Evolutionary conservation across 495 filamentous ascomycete genomes (phyloP).

Genomic region (Massariosphaeria phaeospora): DNA sequence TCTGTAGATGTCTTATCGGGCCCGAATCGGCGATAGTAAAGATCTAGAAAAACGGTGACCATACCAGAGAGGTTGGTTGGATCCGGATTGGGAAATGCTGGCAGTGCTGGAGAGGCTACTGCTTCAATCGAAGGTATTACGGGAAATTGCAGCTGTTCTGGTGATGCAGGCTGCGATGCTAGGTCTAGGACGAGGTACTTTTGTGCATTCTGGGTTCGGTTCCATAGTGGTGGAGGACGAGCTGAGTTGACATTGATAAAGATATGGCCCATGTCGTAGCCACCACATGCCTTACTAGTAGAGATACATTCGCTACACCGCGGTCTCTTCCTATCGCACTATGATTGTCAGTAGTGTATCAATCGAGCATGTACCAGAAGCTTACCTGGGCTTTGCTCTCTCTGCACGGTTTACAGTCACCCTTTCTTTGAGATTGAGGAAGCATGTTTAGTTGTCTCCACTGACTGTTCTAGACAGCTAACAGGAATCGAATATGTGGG

Average conservation of each 20-base stretch:
- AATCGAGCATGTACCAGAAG: not conserved
- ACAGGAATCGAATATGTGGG: no score
- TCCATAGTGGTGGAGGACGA: conserved; percentile 20
- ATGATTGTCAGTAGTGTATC: not conserved
- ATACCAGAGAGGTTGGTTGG: conserved; percentile 12
- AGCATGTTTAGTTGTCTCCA: conserved; percentile 17
- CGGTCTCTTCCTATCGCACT: conserved; percentile 30
- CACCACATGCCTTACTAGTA: conserved; percentile 17
- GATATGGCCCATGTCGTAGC: conserved; percentile 22
- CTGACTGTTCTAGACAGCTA: no score
- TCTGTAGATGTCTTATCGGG: not conserved
- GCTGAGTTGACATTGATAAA: conserved; percentile 27
- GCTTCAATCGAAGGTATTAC: not conserved
- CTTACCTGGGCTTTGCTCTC: conserved; percentile 16
- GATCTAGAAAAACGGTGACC: conserved; percentile 15
- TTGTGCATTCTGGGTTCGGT: conserved; percentile 17
- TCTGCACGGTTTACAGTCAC: conserved; percentile 19
- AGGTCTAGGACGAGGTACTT: conserved; percentile 26
- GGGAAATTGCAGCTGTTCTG: not conserved
- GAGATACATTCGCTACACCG: conserved; percentile 21
- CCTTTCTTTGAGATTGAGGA: conserved; percentile 4
- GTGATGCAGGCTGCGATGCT: conserved; percentile 4
- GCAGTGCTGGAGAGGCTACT: not conserved
- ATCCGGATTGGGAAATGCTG: conserved; percentile 1
- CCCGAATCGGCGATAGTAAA: conserved; percentile 17